A percentile compares a stretch with the other conserved stretches of the same genome.
Conservation (phyloP, 2,329 filamentous ascomycete genomes). For the Neonectria faginata region DNA sequence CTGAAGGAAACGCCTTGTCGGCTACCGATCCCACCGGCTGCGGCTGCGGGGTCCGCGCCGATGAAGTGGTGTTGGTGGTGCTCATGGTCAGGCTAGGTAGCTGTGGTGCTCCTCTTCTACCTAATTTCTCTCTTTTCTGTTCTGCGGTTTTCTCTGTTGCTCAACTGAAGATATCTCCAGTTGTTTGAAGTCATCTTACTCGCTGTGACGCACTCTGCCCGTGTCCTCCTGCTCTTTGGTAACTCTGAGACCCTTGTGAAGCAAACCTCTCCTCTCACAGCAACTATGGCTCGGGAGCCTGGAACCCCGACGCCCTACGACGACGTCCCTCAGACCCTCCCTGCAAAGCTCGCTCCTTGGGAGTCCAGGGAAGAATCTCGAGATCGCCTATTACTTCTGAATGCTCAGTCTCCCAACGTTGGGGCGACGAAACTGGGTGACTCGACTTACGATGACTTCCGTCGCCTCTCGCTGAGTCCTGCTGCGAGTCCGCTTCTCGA, state of each 20-base stretch:
- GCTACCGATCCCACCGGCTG: constrained; percentile 9
- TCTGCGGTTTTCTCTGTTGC: not conserved
- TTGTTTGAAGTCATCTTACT: not conserved
- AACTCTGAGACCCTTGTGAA: constrained; percentile 9
- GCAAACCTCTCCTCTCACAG: not conserved
- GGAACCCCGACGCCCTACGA: constrained; percentile 35
- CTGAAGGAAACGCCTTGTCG: constrained; percentile 3
- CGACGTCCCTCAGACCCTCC: constrained; percentile 31
- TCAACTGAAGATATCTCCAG: not conserved
- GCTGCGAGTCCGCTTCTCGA: constrained; percentile 38
- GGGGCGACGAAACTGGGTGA: constrained; percentile 30
- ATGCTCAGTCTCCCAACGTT: constrained; percentile 27
- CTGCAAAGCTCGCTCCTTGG: constrained; percentile 29
- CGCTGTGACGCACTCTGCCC: not conserved
- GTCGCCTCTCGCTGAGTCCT: constrained; percentile 40
- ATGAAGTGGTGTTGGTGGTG: not conserved
- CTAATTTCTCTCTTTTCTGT: not conserved
- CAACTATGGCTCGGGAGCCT: constrained; percentile 34
- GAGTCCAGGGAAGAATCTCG: constrained; percentile 27
- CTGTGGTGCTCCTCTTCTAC: constrained; percentile 7
- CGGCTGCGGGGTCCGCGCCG: constrained; percentile 21
- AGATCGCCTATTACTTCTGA: constrained; percentile 30
- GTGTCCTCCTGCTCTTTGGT: not conserved
- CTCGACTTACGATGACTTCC: constrained; percentile 39
- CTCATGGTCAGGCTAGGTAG: not conserved